These are phyloP conservation scores for Termitomyces bulborhizus DNA, from an alignment of 768 basidiomycete species.

Conservation along the genomic window DNA sequence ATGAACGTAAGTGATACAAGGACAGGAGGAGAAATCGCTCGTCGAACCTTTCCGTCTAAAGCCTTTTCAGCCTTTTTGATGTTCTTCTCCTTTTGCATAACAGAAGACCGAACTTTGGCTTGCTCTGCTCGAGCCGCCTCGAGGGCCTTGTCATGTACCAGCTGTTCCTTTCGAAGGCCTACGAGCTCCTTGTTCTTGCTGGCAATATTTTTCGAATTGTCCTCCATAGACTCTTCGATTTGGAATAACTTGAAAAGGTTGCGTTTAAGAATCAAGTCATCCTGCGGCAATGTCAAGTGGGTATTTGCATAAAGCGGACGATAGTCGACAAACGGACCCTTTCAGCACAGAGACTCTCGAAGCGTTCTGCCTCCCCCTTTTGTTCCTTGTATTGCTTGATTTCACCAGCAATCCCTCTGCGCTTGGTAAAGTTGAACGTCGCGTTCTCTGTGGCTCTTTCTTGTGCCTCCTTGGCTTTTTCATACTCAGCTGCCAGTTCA, in stretches of 20 bases:
- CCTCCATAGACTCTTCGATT: constrained; percentile 78
- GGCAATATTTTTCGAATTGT: constrained; percentile 63
- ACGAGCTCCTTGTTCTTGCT: constrained; percentile 67
- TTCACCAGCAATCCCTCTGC: constrained; percentile 89
- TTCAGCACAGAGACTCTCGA: constrained; percentile 71
- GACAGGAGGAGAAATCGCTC: background rate
- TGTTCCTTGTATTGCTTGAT: constrained; percentile 98
- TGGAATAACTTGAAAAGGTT: constrained; percentile 87
- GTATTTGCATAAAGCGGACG: background rate
- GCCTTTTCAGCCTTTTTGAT: constrained; percentile 91
- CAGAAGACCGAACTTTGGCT: constrained; percentile 65
- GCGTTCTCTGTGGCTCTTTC: constrained; percentile 92
- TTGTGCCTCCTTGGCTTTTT: constrained; percentile 80
- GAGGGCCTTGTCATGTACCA: constrained; percentile 61
- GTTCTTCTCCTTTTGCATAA: constrained; percentile 79
- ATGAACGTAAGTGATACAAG: background rate
- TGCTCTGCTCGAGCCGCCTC: constrained; percentile 74
- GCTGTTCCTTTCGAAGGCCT: constrained; percentile 64
- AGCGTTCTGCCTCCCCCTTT: constrained; percentile 86
- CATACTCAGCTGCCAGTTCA: constrained; percentile 85
- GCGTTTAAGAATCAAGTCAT: constrained; percentile 75
- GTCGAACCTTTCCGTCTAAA: constrained; percentile 69
- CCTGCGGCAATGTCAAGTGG: constrained; percentile 34
- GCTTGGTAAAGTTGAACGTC: constrained; percentile 91
- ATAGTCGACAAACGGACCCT: constrained; percentile 52